These are phyloP conservation scores for Gossypioides kirkii DNA, from an alignment of 345 rosid genomes.

Conservation along the genomic window DNA sequence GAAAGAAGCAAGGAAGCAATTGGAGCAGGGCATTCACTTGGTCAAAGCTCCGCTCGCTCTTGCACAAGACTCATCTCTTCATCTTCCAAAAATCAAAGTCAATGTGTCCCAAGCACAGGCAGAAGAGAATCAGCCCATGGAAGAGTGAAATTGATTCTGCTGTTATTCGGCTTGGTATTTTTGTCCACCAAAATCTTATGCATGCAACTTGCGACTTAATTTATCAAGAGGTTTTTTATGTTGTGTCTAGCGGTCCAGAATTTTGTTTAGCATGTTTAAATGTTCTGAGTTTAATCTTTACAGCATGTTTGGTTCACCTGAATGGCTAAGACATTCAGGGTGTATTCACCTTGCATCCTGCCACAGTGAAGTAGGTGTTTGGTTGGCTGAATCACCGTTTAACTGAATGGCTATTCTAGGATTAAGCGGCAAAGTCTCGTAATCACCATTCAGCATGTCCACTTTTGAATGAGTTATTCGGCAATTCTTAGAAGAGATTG, in stretches of 20 bases:
- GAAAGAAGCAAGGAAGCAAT: slow-evolving; percentile 32
- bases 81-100: slow-evolving; percentile 57
- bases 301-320: too few species aligned
- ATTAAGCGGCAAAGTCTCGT: too few species aligned
- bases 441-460: too few species aligned
- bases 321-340: too few species aligned
- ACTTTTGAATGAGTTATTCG: too few species aligned
- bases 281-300: too few species aligned
- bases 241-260: not conserved
- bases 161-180: not conserved
- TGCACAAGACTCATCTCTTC: slow-evolving; percentile 30
- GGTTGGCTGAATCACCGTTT: too few species aligned
- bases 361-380: too few species aligned
- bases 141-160: slow-evolving; percentile 42
- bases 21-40: slow-evolving; percentile 48
- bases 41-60: slow-evolving; percentile 49
- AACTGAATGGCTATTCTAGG: too few species aligned
- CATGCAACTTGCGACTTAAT: not conserved
- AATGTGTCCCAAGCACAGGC: slow-evolving; percentile 33
- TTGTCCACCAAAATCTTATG: not conserved
- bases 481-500: too few species aligned
- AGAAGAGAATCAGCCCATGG: slow-evolving; percentile 59
- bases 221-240: not conserved
- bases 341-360: too few species aligned
- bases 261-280: not conserved